These are phyloP conservation scores for Przewalskia tangutica DNA, from an alignment of 257 asterid species.

Conservation along the genomic window DNA sequence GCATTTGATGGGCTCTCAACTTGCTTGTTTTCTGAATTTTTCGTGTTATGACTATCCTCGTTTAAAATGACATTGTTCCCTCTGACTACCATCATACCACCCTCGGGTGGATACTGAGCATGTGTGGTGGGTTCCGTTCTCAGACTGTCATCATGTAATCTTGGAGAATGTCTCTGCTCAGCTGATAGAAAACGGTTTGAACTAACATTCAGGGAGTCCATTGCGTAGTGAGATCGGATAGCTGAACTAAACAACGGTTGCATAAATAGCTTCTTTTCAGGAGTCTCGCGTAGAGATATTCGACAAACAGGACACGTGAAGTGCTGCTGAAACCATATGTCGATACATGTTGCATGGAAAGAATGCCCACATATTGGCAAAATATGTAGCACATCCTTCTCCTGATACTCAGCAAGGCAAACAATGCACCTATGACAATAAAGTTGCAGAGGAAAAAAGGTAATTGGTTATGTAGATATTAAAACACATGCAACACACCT, in stretches of 20 bases:
- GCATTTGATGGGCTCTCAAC: slow-evolving; percentile 37
- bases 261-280: slow-evolving; percentile 50
- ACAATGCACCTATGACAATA: slow-evolving; percentile 50
- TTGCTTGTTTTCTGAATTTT: slow-evolving; percentile 19
- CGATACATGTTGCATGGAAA: slow-evolving; percentile 67
- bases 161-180: slow-evolving; percentile 18
- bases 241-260: slow-evolving; percentile 72
- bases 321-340: slow-evolving; percentile 71
- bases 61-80: slow-evolving; percentile 12
- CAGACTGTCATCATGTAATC: slow-evolving; percentile 20
- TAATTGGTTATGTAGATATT: neutral
- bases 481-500: too few relatives aligned
- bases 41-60: slow-evolving; percentile 5
- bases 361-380: slow-evolving; percentile 73
- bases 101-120: slow-evolving; percentile 9
- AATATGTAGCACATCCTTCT: slow-evolving; percentile 50
- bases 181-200: slow-evolving; percentile 28
- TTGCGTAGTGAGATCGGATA: slow-evolving; percentile 31
- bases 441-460: neutral
- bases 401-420: slow-evolving; percentile 62
- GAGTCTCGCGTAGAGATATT: slow-evolving; percentile 50
- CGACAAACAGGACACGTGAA: slow-evolving; percentile 88
- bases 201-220: slow-evolving; percentile 23
- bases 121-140: slow-evolving; percentile 14
- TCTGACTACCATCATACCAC: slow-evolving; percentile 7